These are phyloP conservation scores for Mallotus repandus DNA, from an alignment of 441 rosid genomes.

Conservation along the genomic window DNA sequence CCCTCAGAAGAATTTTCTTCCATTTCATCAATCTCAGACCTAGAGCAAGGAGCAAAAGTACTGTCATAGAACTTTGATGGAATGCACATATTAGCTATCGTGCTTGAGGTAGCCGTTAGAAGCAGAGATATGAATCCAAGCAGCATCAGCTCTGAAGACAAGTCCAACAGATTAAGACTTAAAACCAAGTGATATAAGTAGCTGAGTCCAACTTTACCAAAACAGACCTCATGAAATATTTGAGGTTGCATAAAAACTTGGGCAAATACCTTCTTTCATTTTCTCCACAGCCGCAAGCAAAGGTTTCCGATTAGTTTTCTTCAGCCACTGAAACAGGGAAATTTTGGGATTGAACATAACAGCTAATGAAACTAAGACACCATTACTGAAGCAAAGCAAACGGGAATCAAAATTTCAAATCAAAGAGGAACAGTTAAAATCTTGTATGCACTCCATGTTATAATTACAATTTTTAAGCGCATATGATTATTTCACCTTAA, in stretches of 20 bases:
- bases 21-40: conserved; percentile 46
- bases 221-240: neutral
- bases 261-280: conserved; percentile 81
- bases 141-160: conserved; percentile 82
- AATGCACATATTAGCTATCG: conserved; percentile 74
- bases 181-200: conserved; percentile 10
- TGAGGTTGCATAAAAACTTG: neutral
- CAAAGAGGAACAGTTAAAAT: neutral
- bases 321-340: conserved; percentile 60
- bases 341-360: neutral
- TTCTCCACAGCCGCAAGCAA: conserved; percentile 81
- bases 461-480: neutral
- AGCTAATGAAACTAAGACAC: neutral
- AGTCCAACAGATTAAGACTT: conserved; percentile 15
- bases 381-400: neutral
- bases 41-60: conserved; percentile 70
- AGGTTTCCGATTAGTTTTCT: conserved; percentile 76
- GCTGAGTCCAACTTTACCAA: neutral
- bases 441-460: no score
- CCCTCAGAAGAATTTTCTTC: conserved; percentile 44
- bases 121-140: conserved; percentile 95
- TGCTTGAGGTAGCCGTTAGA: conserved; percentile 73
- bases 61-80: conserved; percentile 75
- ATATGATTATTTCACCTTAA: neutral
- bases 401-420: neutral